Base-by-base conservation (phyloP, 495 filamentous ascomycete species). In the Penicillium odoratum region DNA sequence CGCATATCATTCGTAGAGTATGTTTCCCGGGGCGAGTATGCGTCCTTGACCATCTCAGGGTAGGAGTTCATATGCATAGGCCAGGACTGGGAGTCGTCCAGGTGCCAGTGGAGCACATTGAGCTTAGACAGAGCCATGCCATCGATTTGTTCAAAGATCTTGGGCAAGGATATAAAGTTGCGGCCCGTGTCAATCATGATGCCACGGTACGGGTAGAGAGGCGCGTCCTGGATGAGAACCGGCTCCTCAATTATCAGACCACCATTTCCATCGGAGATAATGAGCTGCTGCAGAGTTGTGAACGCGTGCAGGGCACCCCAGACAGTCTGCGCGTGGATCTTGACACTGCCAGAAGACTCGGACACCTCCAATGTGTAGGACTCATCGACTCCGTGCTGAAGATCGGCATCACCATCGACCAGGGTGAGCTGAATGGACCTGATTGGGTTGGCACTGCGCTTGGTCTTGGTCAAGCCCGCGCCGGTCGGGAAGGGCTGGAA, bases 291-390 rank as follows among this genome's bases (percentile, higher is more conserved):
- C 31, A 83, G 64, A 9, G 83, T 85, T n/a, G 81, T 84, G 57
- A 85, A 81, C 13, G 82, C 83, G 64, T 83, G 81, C 7, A 85
- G 65, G n/a, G 78, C 80, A 31, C 82, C 83, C 74, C 79, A 80
- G 55, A 75, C 69, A 0, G 82, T 82, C 52, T 78, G 59, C 26
- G 81, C 69, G 4, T 67, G 77, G 62, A 85, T 80, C 9, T 64
- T 63, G 56, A 83, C 70, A 31, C 50, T 67, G 48, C 58, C 61
- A 1, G 73, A 70, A 18, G 55, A 59, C 10, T 68, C 61, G 7
- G 56, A 42, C 36, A 83, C 74, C 16, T 76, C 70, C 18, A 85
- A 59, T n/a, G 78, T 80, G 63, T 85, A 85, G 0, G 81, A 82
- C 63, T 85, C 83, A 61, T 85, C 78, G 18, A 83, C 81, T 0